These are phyloP conservation scores for Wickerhamiella allomyrinae DNA, from an alignment of 805 yeast genomes.

Conservation along the genomic window DNA sequence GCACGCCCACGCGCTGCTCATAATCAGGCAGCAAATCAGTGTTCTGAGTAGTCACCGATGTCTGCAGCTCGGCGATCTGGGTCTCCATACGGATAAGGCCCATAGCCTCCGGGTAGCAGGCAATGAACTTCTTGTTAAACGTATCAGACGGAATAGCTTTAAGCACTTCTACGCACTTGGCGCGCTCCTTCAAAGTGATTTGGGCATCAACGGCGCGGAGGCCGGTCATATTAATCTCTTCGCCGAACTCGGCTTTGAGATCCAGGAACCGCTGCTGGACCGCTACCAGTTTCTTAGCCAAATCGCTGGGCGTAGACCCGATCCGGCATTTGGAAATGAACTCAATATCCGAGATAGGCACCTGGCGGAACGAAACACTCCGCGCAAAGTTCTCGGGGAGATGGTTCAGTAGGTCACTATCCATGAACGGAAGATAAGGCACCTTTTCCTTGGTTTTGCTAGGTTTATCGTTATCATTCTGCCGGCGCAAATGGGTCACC, in stretches of 20 bases:
- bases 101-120: not conserved
- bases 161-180: not conserved
- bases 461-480: not conserved
- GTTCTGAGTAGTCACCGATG: constrained; percentile 70
- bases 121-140: not conserved
- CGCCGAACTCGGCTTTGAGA: not conserved
- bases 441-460: not conserved
- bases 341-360: constrained; percentile 2
- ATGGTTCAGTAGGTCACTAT: not conserved
- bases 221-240: not conserved
- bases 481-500: not conserved
- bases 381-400: not conserved
- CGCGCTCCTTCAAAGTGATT: not conserved
- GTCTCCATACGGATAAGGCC: not conserved
- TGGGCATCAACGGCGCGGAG: constrained; percentile 2
- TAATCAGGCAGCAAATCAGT: constrained; percentile 85
- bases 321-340: constrained; percentile 1
- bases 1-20: constrained; percentile 70
- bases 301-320: not conserved
- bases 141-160: not conserved
- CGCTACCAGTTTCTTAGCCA: not conserved
- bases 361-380: not conserved
- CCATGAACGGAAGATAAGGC: not conserved
- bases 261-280: not conserved
- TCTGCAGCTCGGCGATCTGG: constrained; percentile 11